phyloP scores from a whole-genome alignment of 495 filamentous ascomycete species.

The Thozetella sp. region DNA sequence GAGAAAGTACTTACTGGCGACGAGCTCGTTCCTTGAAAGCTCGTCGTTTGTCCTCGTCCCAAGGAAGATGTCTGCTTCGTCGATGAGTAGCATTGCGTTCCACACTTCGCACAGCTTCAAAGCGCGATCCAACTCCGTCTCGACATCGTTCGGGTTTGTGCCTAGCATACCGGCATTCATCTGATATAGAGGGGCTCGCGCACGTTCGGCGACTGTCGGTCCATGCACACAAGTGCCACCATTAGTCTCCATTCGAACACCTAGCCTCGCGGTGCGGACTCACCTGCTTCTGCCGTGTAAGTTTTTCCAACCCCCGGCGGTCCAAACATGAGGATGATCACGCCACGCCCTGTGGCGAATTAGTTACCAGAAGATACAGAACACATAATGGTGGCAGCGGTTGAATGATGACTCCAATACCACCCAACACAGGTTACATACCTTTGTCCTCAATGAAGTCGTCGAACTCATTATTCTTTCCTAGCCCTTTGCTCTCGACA shows the following conservation, averaged over 20 bases:
- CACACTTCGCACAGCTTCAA: slow-evolving; percentile 43
- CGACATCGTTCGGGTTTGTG: slow-evolving; percentile 15
- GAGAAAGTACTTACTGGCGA: slow-evolving; percentile 23
- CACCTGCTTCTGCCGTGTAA: slow-evolving; percentile 47
- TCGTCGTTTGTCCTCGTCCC: slow-evolving; percentile 38
- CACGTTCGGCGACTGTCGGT: slow-evolving; percentile 43
- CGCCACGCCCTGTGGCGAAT: slow-evolving; percentile 24
- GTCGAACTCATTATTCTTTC: slow-evolving; percentile 51
- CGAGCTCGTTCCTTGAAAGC: slow-evolving; percentile 41
- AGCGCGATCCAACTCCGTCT: slow-evolving; percentile 32
- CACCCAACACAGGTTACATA: too few species aligned
- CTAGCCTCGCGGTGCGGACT: too few species aligned
- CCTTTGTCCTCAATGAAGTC: slow-evolving; percentile 52
- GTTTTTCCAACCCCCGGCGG: slow-evolving; percentile 61
- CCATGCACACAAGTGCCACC: too few species aligned
- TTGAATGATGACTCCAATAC: too few species aligned
- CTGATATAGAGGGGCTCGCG: slow-evolving; percentile 20
- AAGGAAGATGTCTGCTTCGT: slow-evolving; percentile 51
- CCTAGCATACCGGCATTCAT: slow-evolving; percentile 23
- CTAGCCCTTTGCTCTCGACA: slow-evolving; percentile 28
- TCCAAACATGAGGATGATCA: slow-evolving; percentile 58
- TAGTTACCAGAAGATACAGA: background rate
- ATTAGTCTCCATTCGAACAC: too few species aligned
- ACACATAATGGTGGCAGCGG: too few species aligned
- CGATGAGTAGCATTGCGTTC: slow-evolving; percentile 47